Evolutionary conservation across 352 stramenopile genomes (phyloP).

Genomic region (Phytophthora nicotianae): DNA sequence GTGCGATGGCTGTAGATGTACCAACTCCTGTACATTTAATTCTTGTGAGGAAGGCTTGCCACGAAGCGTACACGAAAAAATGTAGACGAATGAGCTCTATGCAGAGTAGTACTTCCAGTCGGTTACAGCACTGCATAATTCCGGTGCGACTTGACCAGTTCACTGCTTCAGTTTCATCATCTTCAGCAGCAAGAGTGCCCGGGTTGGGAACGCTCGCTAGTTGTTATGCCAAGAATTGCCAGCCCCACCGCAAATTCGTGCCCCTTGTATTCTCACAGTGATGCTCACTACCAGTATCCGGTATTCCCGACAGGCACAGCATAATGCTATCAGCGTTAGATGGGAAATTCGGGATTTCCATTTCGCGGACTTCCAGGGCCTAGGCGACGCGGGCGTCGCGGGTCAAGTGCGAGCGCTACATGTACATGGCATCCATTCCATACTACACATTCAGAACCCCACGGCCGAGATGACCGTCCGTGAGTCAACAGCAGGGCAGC

Average conservation of each 20-base stretch:
- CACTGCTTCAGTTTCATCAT: constrained; percentile 1
- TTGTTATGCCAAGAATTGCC: neutral
- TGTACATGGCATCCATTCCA: neutral
- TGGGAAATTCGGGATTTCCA: constrained; percentile 12
- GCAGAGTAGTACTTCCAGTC: constrained; percentile 2
- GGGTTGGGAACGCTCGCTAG: too few relatives aligned
- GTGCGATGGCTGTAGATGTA: too few relatives aligned
- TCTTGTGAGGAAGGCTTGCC: too few relatives aligned
- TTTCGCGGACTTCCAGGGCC: neutral
- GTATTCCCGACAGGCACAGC: neutral
- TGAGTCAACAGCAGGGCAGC: constrained; percentile 9
- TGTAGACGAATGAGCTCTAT: neutral
- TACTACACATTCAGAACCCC: neutral
- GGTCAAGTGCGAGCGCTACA: too few relatives aligned
- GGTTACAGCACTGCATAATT: neutral
- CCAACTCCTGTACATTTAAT: too few relatives aligned
- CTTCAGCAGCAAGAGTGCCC: too few relatives aligned
- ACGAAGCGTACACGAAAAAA: neutral
- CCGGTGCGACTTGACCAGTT: neutral
- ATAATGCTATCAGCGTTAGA: constrained; percentile 1
- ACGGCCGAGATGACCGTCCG: neutral
- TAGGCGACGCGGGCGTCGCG: too few relatives aligned
- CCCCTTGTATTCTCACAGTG: neutral
- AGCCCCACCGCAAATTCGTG: neutral
- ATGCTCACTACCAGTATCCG: too few relatives aligned